Conservation (phyloP, 208 protist species). For the Naegleria fowleri region DNA sequence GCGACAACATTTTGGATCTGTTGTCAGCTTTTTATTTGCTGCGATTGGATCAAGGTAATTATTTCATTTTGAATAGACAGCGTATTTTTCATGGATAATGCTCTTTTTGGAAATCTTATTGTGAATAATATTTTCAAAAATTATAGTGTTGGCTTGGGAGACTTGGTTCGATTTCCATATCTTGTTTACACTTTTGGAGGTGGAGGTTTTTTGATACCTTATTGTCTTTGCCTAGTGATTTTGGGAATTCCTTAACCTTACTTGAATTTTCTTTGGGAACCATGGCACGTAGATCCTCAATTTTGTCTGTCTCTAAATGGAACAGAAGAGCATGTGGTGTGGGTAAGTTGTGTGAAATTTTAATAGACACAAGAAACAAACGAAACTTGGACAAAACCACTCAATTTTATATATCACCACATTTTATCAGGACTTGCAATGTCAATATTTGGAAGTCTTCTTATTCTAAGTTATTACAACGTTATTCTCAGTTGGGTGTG, state of each 20-base stretch:
- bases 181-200: neutral
- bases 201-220: neutral
- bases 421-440: neutral
- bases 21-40: neutral
- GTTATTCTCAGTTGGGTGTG: neutral
- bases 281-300: neutral
- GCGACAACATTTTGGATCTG: neutral
- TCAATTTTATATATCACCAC: no score
- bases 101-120: no score
- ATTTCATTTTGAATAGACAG: no score
- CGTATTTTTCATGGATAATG: no score
- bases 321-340: neutral
- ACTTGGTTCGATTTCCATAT: conserved; percentile 15
- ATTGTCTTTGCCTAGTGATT: neutral
- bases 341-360: neutral
- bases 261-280: neutral
- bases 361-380: no score
- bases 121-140: no score
- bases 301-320: neutral
- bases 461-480: neutral
- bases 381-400: no score
- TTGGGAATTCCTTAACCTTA: neutral
- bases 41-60: neutral
- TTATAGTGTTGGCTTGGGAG: neutral
- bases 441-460: neutral